These are phyloP conservation scores for Exutisphaerella laricina DNA, from an alignment of 2,329 filamentous ascomycete species.

Conservation along the genomic window DNA sequence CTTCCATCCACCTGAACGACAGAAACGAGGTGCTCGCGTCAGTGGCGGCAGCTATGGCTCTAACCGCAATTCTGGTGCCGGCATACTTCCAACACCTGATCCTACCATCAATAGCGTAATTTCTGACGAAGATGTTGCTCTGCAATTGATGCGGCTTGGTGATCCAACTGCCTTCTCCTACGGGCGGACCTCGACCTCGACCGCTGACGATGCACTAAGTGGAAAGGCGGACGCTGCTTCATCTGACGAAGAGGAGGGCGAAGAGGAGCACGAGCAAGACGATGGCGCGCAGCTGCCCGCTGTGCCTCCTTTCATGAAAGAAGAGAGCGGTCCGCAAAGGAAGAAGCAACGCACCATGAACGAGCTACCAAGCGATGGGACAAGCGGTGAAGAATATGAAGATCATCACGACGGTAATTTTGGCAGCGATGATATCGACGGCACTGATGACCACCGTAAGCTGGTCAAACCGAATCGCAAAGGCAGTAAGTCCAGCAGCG, in stretches of 20 bases:
- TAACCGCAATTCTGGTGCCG: constrained; percentile 42
- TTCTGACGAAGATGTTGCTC: constrained; percentile 95
- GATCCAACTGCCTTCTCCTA: constrained; percentile 92
- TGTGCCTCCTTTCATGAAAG: constrained; percentile 25
- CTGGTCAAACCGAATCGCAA: constrained; percentile 41
- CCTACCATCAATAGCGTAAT: constrained; percentile 97
- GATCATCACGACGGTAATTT: constrained; percentile 49
- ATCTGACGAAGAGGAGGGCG: constrained; percentile 63
- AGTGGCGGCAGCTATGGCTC: constrained; percentile 36
- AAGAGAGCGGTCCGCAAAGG: constrained; percentile 27
- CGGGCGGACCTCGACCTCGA: constrained; percentile 87
- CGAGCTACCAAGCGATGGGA: constrained; percentile 52
- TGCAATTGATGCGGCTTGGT: constrained; percentile 92
- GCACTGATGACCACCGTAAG: constrained; percentile 39
- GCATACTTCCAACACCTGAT: constrained; percentile 84
- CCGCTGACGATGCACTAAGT: constrained; percentile 87
- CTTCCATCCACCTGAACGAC: constrained; percentile 32
- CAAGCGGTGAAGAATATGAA: constrained; percentile 57
- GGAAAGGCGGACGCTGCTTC: constrained; percentile 80
- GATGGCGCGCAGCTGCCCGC: constrained; percentile 42
- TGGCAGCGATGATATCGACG: constrained; percentile 51
- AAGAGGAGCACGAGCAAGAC: constrained; percentile 71
- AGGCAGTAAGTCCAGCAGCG: constrained; percentile 26
- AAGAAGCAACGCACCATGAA: constrained; percentile 40
- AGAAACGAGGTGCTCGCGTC: constrained; percentile 56